Evolutionary conservation across 2,329 filamentous ascomycete species (phyloP), one percentile per base, ranked within the genome.

Genomic region (Botrytis elliptica): DNA sequence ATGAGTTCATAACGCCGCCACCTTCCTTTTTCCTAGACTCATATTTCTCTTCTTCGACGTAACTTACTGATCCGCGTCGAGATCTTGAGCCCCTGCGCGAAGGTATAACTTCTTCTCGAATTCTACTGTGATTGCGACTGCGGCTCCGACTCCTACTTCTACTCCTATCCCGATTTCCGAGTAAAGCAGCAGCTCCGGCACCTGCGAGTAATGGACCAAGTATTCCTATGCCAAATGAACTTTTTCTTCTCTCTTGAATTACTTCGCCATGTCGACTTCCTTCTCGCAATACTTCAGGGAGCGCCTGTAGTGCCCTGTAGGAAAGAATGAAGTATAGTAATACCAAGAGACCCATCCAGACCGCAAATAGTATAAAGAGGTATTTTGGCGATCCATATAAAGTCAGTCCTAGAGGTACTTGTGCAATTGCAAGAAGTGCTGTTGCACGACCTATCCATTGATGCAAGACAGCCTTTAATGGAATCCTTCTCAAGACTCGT

Each of bases 321-420:
- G 91, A 92, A 49, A 97, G 85, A 72, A 95, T 85, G 79, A 98
- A 97, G 82, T 94, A 98, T 22, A 90, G 76, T 2, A 94, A 79
- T 25, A 98, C 77, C 49, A 98, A 84, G 29, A 92, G 86, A 42
- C 89, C 88, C 81, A 92, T 91, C 86, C 92, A 95, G 0, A 98
- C 76, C 0, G 95, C 88, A 80, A 92, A 99, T 5, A 98, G 85
- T 70, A 99, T 90, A 81, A 98, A 99, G 5, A 95, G 87, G 55
- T 88, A 89, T 79, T 92, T 90, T 8, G 96, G 95, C 44, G 95
- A 97, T 9, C 96, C 96, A 79, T 98, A 99, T 1, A 99, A 86
- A 0, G 95, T 95, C 65, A 99, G 86, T 0, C 96, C 96, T 0
- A 99, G 86, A 0, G 96, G 92, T 18, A 99, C 89, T 81, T 99